Evolutionary conservation across 2,329 filamentous ascomycete genomes (phyloP), one percentile per base, ranked within the genome.

Genomic region (Rhexocercosporidium sp.): DNA sequence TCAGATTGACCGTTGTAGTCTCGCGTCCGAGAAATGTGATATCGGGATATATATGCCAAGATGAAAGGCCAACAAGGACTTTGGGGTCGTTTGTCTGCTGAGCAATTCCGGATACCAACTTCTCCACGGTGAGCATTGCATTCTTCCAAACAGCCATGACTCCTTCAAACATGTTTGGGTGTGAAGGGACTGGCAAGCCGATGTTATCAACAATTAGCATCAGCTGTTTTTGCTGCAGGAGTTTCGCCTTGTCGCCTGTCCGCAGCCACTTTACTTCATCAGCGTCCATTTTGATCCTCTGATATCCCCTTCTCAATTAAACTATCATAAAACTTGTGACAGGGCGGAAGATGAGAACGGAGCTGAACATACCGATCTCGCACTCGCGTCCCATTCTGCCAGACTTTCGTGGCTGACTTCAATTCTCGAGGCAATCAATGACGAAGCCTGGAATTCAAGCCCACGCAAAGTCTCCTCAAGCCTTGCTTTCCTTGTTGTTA

Each of bases 371-470:
- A 31, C 29, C 29, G 29, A 31, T 31, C 29, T 31, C 29, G 29
- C 29, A 61, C 65, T 67, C 3, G 73, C 69, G 65, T 80, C 78
- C 77, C 77, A 79, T 70, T 66, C 54, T 72, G 29, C 29, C 29
- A 31, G 29, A 31, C 29, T 31, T 31, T 31, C 29, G 29, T 31
- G 29, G 29, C 29, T 31, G 29, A 31, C 29, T 31, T 31, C 29
- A 31, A 31, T 31, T 31, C 29, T 4, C 29, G 29, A 31, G 29
- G 29, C 29, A 31, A 31, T 31, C 29, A 31, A 31, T 31, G 29
- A 31, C 9, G 29, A 31, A 31, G 29, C 29, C 29, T 31, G 29
- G 29, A 31, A 31, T 31, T 31, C 29, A 31, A 31, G 29, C 29
- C 29, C 29, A 9, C 29, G 29, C 29, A 31, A 31, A 31, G 29